Percentiles rank a stretch among this genome's conserved stretches.
phyloP scores from a whole-genome alignment of 345 rosid genomes.

The Syzygium aqueum region DNA sequence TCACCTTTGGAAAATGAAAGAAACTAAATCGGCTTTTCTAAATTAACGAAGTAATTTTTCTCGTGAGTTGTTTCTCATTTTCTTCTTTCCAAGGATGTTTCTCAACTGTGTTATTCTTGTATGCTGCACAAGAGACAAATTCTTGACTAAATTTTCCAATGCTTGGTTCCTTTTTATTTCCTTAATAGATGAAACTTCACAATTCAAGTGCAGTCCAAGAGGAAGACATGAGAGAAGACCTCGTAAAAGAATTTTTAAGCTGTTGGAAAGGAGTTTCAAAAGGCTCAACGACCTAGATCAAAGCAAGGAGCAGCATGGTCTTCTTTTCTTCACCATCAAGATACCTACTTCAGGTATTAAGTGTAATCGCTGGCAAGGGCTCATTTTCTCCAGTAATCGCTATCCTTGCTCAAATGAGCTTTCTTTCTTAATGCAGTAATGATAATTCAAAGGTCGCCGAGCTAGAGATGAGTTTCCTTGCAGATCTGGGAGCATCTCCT shows the following conservation, averaged over 20 bases:
- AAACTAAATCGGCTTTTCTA: neutral
- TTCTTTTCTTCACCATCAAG: neutral
- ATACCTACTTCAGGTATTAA: neutral
- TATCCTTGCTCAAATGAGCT: neutral
- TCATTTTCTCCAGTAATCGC: neutral
- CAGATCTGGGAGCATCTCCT: neutral
- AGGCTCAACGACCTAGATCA: neutral
- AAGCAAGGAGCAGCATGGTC: neutral
- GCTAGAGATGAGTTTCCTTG: neutral
- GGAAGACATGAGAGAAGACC: neutral
- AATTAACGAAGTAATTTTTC: neutral
- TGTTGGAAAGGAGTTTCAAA: neutral
- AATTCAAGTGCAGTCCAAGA: neutral
- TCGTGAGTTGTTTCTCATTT: neutral
- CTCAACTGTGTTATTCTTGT: neutral
- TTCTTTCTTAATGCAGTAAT: neutral
- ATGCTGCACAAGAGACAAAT: neutral
- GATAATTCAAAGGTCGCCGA: neutral
- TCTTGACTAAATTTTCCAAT: neutral
- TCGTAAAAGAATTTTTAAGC: neutral
- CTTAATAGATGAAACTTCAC: neutral
- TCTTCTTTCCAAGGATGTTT: neutral
- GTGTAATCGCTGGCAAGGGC: neutral
- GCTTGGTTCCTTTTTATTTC: neutral
- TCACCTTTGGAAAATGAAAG: neutral